Percentiles rank a stretch among this genome's conserved stretches.
Evolutionary conservation across 176 grass and related monocot species (phyloP).

Genomic region (Rhynchospora pubera): DNA sequence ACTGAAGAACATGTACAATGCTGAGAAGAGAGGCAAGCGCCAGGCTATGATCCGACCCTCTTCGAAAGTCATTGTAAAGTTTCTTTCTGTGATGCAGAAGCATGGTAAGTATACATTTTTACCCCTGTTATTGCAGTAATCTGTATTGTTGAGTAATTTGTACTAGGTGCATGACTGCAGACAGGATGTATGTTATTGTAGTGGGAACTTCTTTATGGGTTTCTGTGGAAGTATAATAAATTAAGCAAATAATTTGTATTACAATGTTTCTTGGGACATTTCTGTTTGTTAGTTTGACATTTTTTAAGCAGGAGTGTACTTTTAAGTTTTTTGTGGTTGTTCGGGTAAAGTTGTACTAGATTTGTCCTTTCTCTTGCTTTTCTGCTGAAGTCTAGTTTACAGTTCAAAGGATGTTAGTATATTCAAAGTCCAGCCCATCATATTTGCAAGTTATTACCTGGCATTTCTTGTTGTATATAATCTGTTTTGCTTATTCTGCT

Average conservation of each 20-base stretch:
- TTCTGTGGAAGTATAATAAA: background rate
- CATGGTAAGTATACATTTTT: background rate
- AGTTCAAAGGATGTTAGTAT: background rate
- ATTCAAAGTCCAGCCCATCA: background rate
- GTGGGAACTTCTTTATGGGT: background rate
- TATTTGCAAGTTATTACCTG: background rate
- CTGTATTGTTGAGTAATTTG: background rate
- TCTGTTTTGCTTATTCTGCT: background rate
- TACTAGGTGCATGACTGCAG: background rate
- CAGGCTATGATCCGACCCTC: conserved; percentile 20
- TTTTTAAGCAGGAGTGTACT: background rate
- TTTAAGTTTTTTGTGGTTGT: background rate
- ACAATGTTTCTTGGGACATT: background rate
- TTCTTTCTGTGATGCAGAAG: conserved; percentile 18
- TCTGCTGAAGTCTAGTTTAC: background rate
- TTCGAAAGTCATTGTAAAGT: conserved; percentile 26
- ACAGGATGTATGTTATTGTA: background rate
- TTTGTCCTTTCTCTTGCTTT: background rate
- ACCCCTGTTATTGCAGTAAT: background rate
- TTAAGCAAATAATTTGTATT: background rate
- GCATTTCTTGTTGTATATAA: background rate
- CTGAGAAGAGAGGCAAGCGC: conserved; percentile 27
- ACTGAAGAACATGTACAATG: conserved; percentile 26
- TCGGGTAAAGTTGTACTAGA: background rate
- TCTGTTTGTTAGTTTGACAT: background rate